phyloP scores from a whole-genome alignment of 2,329 filamentous ascomycete genomes.

The Clarireedia sp. region DNA sequence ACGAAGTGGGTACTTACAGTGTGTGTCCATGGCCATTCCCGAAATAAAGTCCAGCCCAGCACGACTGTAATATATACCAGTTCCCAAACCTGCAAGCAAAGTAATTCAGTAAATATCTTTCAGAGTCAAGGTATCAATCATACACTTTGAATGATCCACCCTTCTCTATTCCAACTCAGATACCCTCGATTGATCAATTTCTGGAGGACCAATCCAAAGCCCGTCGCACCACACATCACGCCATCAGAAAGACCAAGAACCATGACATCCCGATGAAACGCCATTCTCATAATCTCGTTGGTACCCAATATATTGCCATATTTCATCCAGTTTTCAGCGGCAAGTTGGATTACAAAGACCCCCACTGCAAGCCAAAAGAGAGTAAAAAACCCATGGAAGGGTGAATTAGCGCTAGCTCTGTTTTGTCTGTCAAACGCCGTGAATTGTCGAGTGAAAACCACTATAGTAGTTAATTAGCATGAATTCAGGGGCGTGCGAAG shows the following conservation, averaged over 20 bases:
- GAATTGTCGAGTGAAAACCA: slow-evolving; percentile 66
- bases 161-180: slow-evolving; percentile 57
- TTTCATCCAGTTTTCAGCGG: slow-evolving; percentile 58
- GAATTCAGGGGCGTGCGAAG: neutral
- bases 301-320: slow-evolving; percentile 61
- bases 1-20: slow-evolving; percentile 40
- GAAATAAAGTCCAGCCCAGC: slow-evolving; percentile 57
- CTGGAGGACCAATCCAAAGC: slow-evolving; percentile 59
- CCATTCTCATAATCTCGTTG: slow-evolving; percentile 64
- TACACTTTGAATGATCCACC: slow-evolving; percentile 67
- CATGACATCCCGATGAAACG: slow-evolving; percentile 51
- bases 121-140: slow-evolving; percentile 19
- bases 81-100: slow-evolving; percentile 53
- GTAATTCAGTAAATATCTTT: neutral
- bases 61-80: slow-evolving; percentile 51
- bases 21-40: slow-evolving; percentile 78
- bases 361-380: slow-evolving; percentile 68
- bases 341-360: slow-evolving; percentile 59
- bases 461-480: neutral
- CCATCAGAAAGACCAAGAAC: slow-evolving; percentile 57
- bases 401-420: slow-evolving; percentile 52
- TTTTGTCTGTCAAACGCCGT: slow-evolving; percentile 71
- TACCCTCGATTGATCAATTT: slow-evolving; percentile 49
- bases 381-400: slow-evolving; percentile 73
- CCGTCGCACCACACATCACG: slow-evolving; percentile 58